Conservation (phyloP, 2,329 filamentous ascomycete species). For the Annulohypoxylon truncatum region DNA sequence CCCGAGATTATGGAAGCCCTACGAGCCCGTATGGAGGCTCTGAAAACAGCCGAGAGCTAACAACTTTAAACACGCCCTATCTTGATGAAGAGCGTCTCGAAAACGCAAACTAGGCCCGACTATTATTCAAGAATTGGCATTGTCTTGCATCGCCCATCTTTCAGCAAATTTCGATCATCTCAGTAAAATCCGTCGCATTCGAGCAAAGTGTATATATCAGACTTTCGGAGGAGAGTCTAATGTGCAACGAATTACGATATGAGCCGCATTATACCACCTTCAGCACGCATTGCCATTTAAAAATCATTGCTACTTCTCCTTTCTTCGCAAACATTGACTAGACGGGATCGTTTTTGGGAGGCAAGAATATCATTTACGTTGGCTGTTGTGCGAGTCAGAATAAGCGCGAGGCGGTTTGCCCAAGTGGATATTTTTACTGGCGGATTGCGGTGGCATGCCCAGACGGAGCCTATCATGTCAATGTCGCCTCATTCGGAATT, state of each 20-base stretch:
- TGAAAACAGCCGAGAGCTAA: slow-evolving; percentile 49
- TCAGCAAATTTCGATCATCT: slow-evolving; percentile 6
- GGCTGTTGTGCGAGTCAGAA: slow-evolving; percentile 27
- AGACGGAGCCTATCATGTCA: slow-evolving; percentile 19
- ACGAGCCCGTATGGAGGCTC: slow-evolving; percentile 63
- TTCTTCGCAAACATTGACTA: slow-evolving; percentile 27
- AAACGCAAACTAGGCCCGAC: slow-evolving; percentile 17
- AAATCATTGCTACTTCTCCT: slow-evolving; percentile 14
- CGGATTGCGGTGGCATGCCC: slow-evolving; percentile 19
- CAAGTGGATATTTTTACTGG: slow-evolving; percentile 28
- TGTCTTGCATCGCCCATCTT: slow-evolving; percentile 6
- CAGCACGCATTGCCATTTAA: slow-evolving; percentile 41
- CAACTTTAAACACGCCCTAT: neutral
- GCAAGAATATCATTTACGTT: slow-evolving; percentile 21
- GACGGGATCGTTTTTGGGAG: slow-evolving; percentile 20
- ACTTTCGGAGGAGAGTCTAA: slow-evolving; percentile 30
- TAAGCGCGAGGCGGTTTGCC: slow-evolving; percentile 12
- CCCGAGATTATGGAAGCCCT: slow-evolving; percentile 69
- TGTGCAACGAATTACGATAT: slow-evolving; percentile 45
- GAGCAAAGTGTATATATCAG: slow-evolving; percentile 32
- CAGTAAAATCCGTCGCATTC: slow-evolving; percentile 12
- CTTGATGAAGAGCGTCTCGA: slow-evolving; percentile 13
- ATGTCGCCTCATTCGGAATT: slow-evolving; percentile 13
- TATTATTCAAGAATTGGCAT: slow-evolving; percentile 25
- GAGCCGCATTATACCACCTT: slow-evolving; percentile 43